Percentiles rank a stretch among this genome's conserved stretches.
Conservation (phyloP, 257 asterid genomes). For the Nicotiana otophora region DNA sequence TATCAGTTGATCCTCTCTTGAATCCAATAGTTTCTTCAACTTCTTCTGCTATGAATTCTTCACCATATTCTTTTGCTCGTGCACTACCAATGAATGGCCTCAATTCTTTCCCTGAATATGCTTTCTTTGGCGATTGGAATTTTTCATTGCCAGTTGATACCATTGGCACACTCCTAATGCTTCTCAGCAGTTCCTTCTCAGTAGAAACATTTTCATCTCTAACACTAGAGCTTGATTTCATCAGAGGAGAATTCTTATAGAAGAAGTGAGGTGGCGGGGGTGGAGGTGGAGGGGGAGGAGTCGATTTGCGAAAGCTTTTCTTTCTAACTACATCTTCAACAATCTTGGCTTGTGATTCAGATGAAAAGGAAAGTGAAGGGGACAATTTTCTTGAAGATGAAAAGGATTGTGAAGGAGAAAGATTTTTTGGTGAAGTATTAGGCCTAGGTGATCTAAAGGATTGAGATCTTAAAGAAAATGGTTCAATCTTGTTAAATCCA, state of each 20-base stretch:
- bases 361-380: conserved; percentile 25
- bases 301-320: conserved; percentile 21
- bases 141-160: conserved; percentile 24
- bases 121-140: conserved; percentile 17
- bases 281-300: conserved; percentile 50
- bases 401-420: conserved; percentile 29
- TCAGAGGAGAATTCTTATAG: conserved; percentile 23
- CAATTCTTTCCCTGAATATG: conserved; percentile 21
- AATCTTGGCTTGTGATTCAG: conserved; percentile 37
- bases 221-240: conserved; percentile 33
- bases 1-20: conserved; percentile 10
- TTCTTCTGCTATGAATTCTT: neutral
- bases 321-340: conserved; percentile 38
- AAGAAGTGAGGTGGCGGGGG: conserved; percentile 36
- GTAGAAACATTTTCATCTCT: conserved; percentile 3
- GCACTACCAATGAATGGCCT: conserved; percentile 10
- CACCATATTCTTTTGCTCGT: neutral
- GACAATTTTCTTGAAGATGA: conserved; percentile 20
- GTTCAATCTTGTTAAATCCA: conserved; percentile 23
- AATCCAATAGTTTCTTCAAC: conserved; percentile 1
- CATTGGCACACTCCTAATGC: conserved; percentile 38
- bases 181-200: conserved; percentile 36
- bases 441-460: conserved; percentile 12
- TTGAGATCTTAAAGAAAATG: conserved; percentile 32
- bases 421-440: conserved; percentile 25